Evolutionary conservation across 2,329 filamentous ascomycete genomes (phyloP).

Genomic region (Neophaeococcomyces aloes): DNA sequence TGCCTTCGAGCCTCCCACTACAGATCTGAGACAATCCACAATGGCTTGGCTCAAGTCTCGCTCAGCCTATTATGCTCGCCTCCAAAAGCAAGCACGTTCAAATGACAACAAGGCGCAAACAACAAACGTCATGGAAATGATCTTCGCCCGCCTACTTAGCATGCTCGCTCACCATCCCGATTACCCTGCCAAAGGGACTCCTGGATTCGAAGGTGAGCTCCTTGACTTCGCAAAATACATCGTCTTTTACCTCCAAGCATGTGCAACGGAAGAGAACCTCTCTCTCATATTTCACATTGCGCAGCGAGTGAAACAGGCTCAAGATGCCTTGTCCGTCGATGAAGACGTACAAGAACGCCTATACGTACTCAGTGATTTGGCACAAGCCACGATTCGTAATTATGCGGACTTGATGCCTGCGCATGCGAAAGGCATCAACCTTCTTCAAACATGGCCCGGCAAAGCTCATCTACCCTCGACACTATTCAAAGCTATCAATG

Average conservation of each 20-base stretch:
- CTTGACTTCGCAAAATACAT: conserved; percentile 80
- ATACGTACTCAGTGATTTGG: conserved; percentile 78
- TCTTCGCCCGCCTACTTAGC: conserved; percentile 73
- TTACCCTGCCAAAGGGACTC: conserved; percentile 45
- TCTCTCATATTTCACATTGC: conserved; percentile 84
- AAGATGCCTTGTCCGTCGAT: conserved; percentile 60
- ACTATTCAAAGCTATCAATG: conserved; percentile 64
- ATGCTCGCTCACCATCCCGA: conserved; percentile 90
- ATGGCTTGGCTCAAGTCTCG: conserved; percentile 85
- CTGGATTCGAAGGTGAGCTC: conserved; percentile 53
- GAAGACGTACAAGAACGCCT: conserved; percentile 42
- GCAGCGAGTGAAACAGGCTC: conserved; percentile 82
- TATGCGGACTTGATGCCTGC: conserved; percentile 82
- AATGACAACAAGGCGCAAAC: conserved; percentile 30
- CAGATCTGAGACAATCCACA: conserved; percentile 61
- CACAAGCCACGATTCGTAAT: conserved; percentile 68
- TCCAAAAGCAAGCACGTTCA: conserved; percentile 27
- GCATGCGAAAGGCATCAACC: conserved; percentile 41
- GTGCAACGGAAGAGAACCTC: conserved; percentile 78
- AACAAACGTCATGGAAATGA: conserved; percentile 62
- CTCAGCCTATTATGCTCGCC: conserved; percentile 52
- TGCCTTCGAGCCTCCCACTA: conserved; percentile 78
- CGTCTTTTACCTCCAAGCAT: conserved; percentile 71
- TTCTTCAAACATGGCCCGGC: conserved; percentile 68
- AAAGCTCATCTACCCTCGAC: conserved; percentile 72